A percentile compares a stretch with the other conserved stretches of the same genome.
Evolutionary conservation across 495 filamentous ascomycete species (phyloP).

Genomic region (Penicillium soppii): DNA sequence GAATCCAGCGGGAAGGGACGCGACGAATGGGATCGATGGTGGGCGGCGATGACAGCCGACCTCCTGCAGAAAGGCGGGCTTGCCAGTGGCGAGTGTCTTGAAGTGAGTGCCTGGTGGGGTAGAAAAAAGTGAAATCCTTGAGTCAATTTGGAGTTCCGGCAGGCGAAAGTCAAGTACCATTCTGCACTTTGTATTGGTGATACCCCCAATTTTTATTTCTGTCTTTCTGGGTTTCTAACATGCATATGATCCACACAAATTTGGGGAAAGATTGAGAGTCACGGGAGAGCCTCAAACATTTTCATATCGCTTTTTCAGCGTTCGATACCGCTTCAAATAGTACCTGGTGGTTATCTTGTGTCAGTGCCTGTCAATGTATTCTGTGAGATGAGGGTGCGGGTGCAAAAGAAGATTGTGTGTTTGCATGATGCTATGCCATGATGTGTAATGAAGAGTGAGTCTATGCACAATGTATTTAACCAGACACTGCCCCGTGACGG

Average conservation of each 20-base stretch:
- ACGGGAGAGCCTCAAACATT: conserved; percentile 26
- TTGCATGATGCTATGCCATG: conserved; percentile 30
- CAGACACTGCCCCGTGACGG: conserved; percentile 5
- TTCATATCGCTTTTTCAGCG: conserved; percentile 81
- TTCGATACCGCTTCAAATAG: conserved; percentile 90
- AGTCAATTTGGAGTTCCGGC: conserved; percentile 28
- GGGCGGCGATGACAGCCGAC: conserved; percentile 81
- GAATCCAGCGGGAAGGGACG: conserved; percentile 81
- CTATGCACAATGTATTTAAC: conserved; percentile 12
- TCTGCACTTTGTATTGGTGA: conserved; percentile 47
- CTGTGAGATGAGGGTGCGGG: no score
- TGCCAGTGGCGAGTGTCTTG: conserved; percentile 83
- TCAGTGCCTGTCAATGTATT: conserved; percentile 10
- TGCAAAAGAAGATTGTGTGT: conserved; percentile 14
- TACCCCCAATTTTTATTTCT: conserved; percentile 40
- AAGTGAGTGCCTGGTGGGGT: conserved; percentile 95
- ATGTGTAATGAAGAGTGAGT: conserved; percentile 27
- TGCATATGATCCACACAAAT: conserved; percentile 13
- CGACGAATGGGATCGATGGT: conserved; percentile 92
- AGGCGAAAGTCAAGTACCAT: conserved; percentile 30
- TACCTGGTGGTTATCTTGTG: conserved; percentile 58
- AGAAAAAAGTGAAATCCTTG: conserved; percentile 53
- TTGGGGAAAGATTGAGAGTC: conserved; percentile 10
- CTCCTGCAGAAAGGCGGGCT: conserved; percentile 76
- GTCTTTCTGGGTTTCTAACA: conserved; percentile 20